Evolutionary conservation across 768 basidiomycete species (phyloP).

Genomic region (Boletus bicolor): DNA sequence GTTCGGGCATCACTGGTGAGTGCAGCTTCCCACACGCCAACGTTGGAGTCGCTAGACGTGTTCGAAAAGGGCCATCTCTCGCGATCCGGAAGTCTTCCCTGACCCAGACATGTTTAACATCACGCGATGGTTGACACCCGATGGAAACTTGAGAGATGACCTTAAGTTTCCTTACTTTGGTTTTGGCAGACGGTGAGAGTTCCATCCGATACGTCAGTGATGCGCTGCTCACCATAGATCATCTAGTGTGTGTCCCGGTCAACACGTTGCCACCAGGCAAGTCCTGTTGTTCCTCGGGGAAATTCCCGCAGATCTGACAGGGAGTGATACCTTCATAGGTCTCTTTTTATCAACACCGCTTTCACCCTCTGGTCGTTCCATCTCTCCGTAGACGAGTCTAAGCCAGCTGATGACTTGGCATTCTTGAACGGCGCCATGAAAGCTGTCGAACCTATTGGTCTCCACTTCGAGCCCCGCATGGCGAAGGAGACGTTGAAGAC

Average conservation of each 20-base stretch:
- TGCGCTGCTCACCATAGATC: neutral
- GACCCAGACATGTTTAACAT: constrained; percentile 37
- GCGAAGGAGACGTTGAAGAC: constrained; percentile 2
- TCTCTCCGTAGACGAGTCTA: constrained; percentile 41
- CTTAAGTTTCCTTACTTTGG: constrained; percentile 50
- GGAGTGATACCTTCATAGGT: constrained; percentile 33
- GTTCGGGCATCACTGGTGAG: constrained; percentile 18
- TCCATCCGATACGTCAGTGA: neutral
- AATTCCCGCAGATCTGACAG: neutral
- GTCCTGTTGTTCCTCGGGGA: neutral
- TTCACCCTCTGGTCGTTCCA: constrained; percentile 61
- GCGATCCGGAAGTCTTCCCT: constrained; percentile 37
- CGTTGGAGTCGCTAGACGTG: neutral
- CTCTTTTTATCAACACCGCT: constrained; percentile 58
- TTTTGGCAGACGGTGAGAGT: constrained; percentile 39
- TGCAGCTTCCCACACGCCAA: neutral
- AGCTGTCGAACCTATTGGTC: constrained; percentile 45
- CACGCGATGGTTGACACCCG: constrained; percentile 27
- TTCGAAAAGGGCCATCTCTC: constrained; percentile 31
- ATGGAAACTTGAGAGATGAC: constrained; percentile 38
- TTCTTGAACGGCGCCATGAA: constrained; percentile 36
- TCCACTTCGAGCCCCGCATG: constrained; percentile 47
- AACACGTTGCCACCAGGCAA: constrained; percentile 47
- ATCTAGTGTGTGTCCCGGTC: constrained; percentile 55
- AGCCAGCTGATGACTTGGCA: constrained; percentile 53